These are phyloP conservation scores for Prunus armeniaca DNA, from an alignment of 306 rosid genomes.

Conservation along the genomic window DNA sequence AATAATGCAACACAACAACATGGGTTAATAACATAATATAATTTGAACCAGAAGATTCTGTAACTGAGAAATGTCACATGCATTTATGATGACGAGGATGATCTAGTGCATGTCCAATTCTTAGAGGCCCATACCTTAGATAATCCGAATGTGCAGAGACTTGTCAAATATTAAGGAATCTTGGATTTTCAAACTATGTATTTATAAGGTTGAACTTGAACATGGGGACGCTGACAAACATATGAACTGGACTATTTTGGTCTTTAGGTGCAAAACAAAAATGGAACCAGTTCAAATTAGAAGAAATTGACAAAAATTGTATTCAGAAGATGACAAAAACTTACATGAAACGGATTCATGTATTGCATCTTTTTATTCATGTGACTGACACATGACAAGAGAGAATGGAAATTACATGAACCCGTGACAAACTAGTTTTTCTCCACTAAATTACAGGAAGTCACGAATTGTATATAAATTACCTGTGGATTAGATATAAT, in stretches of 20 bases:
- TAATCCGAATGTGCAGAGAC: too few relatives aligned
- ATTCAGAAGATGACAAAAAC: not conserved
- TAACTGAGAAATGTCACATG: not conserved
- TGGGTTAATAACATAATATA: not conserved
- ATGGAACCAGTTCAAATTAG: not conserved
- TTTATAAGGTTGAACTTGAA: too few relatives aligned
- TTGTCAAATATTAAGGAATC: too few relatives aligned
- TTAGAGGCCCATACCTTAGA: too few relatives aligned
- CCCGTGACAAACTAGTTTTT: not conserved
- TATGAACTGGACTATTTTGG: not conserved
- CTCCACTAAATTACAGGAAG: not conserved
- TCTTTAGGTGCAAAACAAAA: not conserved
- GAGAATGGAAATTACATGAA: not conserved
- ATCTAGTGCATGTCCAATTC: too few relatives aligned
- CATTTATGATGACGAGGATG: too few relatives aligned
- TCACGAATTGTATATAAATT: not conserved
- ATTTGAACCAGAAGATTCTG: not conserved
- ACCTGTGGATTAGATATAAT: constrained; percentile 78
- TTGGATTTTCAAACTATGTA: too few relatives aligned
- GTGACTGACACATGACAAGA: not conserved
- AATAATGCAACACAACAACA: not conserved
- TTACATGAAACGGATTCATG: not conserved
- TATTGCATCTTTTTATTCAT: not conserved
- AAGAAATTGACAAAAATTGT: not conserved
- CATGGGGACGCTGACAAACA: not conserved